Evolutionary conservation across 306 rosid genomes (phyloP), one percentile per base, ranked within the genome.

Genomic region (Dalbergia oliveri): DNA sequence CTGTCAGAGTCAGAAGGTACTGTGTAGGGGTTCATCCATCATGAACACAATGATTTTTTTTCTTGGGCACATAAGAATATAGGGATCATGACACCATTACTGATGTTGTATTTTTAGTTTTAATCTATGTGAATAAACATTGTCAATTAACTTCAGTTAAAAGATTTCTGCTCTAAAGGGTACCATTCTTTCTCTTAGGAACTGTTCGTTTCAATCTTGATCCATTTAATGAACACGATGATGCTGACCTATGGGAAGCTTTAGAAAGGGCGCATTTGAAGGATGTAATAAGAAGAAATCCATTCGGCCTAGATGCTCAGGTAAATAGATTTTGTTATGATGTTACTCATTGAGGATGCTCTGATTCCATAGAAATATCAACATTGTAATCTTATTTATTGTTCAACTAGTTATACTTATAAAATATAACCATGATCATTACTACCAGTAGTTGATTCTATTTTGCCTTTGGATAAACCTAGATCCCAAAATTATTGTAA

Each of bases 221-320:
- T 85, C 97, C 98, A 35, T 94, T 94, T 69, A 58, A 68, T 39
- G 97, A 91, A 63, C 94, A 94, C 79, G 87, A 80, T 63, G 98
- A 91, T 85, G 87, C 92, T 84, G 91, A 94, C 69, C 88, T 92
- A 33, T 94, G 98, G 98, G 93, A 92, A 86, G 93, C 94, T 39
- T 77, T 94, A 34, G 94, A 94, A 82, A 92, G 94, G 83, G 93
- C 97, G 15, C 88, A 92, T 80, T 88, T 92, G 56, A 94, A 89
- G 84, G 93, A 88, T 70, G 94, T 87, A 8, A 86, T 92, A 62
- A 81, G 88, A 62, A 82, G 91, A 85, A 88, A 88, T 81, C 75
- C 94, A 53, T 82, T 89, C n/a, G 97, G 98, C 74, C 90, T 94
- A 68, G 97, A 94, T 77, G 84, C 90, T 73, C 91, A 89, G 97